Base-by-base conservation (phyloP, 306 rosid genomes). In the Sphenostylis stenocarpa region DNA sequence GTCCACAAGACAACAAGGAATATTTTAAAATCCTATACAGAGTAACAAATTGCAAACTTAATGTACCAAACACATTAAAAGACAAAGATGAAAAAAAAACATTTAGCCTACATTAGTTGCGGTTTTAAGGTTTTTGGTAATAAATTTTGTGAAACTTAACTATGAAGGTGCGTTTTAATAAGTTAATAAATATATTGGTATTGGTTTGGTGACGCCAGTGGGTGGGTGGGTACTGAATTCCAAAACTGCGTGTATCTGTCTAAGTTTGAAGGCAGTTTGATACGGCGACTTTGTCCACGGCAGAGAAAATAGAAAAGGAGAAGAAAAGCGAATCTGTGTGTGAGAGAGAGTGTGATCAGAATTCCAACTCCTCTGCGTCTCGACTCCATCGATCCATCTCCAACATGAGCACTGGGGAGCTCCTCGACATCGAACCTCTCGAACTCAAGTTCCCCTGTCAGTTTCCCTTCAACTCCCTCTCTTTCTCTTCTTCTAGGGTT, bases 381-480 rank as follows among this genome's bases (percentile, higher is more conserved):
- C 80, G 10, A 13, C 14, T 24, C 64, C 7, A 4, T 57, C 64
- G 84, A 80, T 84, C 13, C 43, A 10, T 38, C 89, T 80, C 76
- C 78, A 80, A 76, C 41, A 95, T 92, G 98, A 92, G 97, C 81
- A 89, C 89, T 21, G 93, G 96, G 58, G 97, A 92, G 38, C 97
- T 95, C 36, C 95, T 95, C 79, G 74, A 81, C 92, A 85, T 95
- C 86, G 97, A 92, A 65, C 97, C 97, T 79, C 80, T 92, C 80
- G 98, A 95, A 84, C 97, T 95, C 87, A 88, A 85, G 87, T 95
- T 95, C 84, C 80, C 92, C 19, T 90, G 98, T 95, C 16, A 84
- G 92, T 85, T 36, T 26, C 65, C 36, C 24, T 61, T 1, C 36
- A 5, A n/a, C 3, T 36, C 55, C 88, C 75, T 86, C 89, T 83